A percentile compares a stretch with the other conserved stretches of the same genome.
Conservation (phyloP, 129 eudicot genomes). For the Scalesia atractyloides region DNA sequence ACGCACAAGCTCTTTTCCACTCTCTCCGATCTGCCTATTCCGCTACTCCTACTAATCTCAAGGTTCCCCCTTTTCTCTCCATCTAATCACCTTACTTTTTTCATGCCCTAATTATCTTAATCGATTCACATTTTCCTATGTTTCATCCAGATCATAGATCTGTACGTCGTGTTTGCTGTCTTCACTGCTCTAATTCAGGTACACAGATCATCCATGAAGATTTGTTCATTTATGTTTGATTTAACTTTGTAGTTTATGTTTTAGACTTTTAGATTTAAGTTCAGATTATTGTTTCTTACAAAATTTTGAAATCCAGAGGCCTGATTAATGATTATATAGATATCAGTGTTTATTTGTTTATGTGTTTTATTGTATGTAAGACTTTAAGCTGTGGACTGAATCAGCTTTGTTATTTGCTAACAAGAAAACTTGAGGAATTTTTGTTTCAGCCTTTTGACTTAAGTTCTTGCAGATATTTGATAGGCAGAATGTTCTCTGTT, state of each 20-base stretch:
- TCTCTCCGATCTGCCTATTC: conserved; percentile 90
- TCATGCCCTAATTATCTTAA: conserved; percentile 4
- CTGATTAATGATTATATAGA: not conserved
- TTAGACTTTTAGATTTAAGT: not conserved
- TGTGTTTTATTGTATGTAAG: not conserved
- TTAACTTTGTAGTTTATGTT: not conserved
- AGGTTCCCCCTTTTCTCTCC: conserved; percentile 44
- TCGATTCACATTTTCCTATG: not conserved
- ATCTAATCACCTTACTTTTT: conserved; percentile 4
- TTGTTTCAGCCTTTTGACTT: not conserved
- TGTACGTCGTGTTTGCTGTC: conserved; percentile 77
- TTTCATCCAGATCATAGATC: conserved; percentile 84
- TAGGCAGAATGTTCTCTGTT: conserved; percentile 7
- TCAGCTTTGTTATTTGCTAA: conserved; percentile 14
- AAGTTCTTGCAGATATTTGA: conserved; percentile 1
- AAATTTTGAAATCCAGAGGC: not conserved
- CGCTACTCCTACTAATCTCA: conserved; percentile 84
- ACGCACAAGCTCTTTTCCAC: conserved; percentile 77
- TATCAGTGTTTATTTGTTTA: not conserved
- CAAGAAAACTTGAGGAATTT: not conserved
- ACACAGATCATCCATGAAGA: conserved; percentile 21
- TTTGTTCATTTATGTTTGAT: conserved; percentile 9
- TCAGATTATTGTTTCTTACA: not conserved
- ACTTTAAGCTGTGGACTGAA: conserved; percentile 8
- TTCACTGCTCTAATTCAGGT: conserved; percentile 91